Percentiles rank a stretch among this genome's conserved stretches.
Evolutionary conservation across 75 land plant genomes (phyloP).

Genomic region (Cryptomeria japonica): DNA sequence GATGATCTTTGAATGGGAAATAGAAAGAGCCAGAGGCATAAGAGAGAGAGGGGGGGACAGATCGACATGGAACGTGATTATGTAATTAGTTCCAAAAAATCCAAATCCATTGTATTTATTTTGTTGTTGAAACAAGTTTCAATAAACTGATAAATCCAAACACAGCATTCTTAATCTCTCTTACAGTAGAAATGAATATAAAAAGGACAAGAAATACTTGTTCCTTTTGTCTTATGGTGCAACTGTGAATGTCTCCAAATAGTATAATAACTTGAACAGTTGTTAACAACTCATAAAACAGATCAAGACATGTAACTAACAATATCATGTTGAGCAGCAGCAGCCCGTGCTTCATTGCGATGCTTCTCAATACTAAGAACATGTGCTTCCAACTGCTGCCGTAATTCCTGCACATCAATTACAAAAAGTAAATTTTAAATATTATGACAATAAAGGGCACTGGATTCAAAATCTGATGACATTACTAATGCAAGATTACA

Average conservation of each 20-base stretch:
- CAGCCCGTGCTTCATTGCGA: slow-evolving; percentile 60
- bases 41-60: not conserved
- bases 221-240: not conserved
- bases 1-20: not conserved
- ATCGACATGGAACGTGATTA: not conserved
- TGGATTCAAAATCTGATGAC: not conserved
- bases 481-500: not conserved
- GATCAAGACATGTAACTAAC: slow-evolving; percentile 34
- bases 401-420: slow-evolving; percentile 63
- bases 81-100: not conserved
- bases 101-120: not conserved
- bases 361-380: slow-evolving; percentile 60
- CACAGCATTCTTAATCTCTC: not conserved
- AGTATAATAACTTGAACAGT: not conserved
- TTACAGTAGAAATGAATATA: not conserved
- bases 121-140: not conserved
- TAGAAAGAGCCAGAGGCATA: not conserved
- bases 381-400: slow-evolving; percentile 81
- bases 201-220: not conserved
- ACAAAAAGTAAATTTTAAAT: slow-evolving; percentile 12
- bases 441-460: not conserved
- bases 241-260: not conserved
- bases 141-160: not conserved
- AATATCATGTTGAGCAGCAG: slow-evolving; percentile 64
- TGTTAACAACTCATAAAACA: not conserved